A percentile compares a stretch with the other conserved stretches of the same genome.
Conservation (phyloP, 345 rosid species). For the Acer campestre region DNA sequence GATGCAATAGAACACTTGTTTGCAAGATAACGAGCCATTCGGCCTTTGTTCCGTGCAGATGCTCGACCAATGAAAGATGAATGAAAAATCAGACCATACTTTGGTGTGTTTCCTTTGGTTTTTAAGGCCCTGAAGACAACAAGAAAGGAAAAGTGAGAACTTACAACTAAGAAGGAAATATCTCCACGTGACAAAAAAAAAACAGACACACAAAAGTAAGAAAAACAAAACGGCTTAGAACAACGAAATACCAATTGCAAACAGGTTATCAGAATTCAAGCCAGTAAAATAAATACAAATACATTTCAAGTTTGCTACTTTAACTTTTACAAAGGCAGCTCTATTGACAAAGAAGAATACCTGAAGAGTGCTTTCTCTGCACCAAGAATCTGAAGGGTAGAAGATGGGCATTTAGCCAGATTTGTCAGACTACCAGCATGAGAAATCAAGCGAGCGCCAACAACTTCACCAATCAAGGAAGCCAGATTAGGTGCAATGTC, state of each 20-base stretch:
- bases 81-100: constrained; percentile 92
- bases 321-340: neutral
- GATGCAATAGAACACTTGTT: constrained; percentile 97
- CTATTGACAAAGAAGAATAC: constrained; percentile 33
- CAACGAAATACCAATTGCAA: neutral
- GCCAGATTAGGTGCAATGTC: constrained; percentile 96
- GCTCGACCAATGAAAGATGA: constrained; percentile 94
- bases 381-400: constrained; percentile 97
- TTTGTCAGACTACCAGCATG: constrained; percentile 98
- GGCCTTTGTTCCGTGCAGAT: constrained; percentile 87
- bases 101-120: constrained; percentile 96
- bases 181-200: neutral
- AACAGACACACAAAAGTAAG: neutral
- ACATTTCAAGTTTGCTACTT: neutral
- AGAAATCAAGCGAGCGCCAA: constrained; percentile 91
- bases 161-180: neutral
- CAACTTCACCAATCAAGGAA: constrained; percentile 89
- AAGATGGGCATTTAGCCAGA: constrained; percentile 97
- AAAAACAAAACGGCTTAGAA: neutral
- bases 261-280: neutral
- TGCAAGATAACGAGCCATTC: constrained; percentile 95
- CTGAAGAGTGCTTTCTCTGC: constrained; percentile 97
- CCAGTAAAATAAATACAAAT: neutral
- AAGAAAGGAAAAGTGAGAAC: constrained; percentile 3
- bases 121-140: constrained; percentile 67